Conservation (phyloP, 768 basidiomycete genomes). For the Calocybe indica region DNA sequence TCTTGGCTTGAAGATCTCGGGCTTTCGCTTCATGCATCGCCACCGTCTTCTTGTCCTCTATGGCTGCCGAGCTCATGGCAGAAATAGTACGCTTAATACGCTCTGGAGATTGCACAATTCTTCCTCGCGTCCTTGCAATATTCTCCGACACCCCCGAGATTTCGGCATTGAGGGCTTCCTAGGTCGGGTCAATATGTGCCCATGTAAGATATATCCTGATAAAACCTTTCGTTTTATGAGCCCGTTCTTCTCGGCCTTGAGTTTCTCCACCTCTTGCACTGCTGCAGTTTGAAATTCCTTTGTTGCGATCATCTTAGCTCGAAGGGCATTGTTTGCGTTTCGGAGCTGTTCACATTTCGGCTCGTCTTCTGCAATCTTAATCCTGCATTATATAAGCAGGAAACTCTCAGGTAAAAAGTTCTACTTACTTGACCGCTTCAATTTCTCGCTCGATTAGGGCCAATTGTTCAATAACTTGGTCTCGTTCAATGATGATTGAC, state of each 20-base stretch:
- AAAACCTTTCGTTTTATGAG: constrained; percentile 60
- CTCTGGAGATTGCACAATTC: constrained; percentile 90
- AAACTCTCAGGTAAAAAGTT: not conserved
- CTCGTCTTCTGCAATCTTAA: constrained; percentile 62
- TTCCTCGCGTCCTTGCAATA: constrained; percentile 57
- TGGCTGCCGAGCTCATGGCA: constrained; percentile 61
- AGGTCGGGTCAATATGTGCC: not conserved
- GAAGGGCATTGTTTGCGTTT: constrained; percentile 54
- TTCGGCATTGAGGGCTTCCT: constrained; percentile 63
- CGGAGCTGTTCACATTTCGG: constrained; percentile 57
- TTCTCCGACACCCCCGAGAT: constrained; percentile 52
- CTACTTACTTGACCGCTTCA: constrained; percentile 47
- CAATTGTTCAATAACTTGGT: constrained; percentile 44
- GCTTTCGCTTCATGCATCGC: constrained; percentile 65
- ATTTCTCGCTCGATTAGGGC: constrained; percentile 46
- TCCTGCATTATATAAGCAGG: constrained; percentile 27
- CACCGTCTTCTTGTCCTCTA: constrained; percentile 67
- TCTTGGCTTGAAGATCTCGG: constrained; percentile 71
- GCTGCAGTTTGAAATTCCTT: constrained; percentile 57
- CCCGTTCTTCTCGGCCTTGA: constrained; percentile 66
- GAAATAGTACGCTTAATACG: constrained; percentile 79
- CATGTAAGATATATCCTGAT: constrained; percentile 2
- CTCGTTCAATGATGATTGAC: constrained; percentile 54
- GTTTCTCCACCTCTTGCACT: constrained; percentile 60
- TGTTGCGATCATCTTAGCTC: constrained; percentile 61